These are phyloP conservation scores for Globisporangium cylindrosporum DNA, from an alignment of 352 stramenopile species.

Conservation along the genomic window DNA sequence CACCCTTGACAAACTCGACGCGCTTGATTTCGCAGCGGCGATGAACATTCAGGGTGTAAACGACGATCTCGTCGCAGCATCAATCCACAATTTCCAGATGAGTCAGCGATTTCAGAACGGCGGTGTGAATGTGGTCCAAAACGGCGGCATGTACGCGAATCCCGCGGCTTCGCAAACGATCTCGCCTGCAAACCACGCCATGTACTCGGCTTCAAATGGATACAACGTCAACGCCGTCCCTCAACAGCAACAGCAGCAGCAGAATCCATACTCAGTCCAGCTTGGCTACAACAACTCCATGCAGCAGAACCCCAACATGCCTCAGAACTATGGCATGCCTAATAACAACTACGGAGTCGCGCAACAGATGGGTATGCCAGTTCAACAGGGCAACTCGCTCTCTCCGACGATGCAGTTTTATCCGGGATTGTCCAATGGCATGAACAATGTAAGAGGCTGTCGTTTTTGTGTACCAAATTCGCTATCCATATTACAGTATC, in stretches of 20 bases:
- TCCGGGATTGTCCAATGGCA: slow-evolving; percentile 9
- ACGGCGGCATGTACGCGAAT: slow-evolving; percentile 15
- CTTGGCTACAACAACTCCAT: slow-evolving; percentile 39
- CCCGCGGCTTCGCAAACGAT: slow-evolving; percentile 25
- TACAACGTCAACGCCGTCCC: slow-evolving; percentile 30
- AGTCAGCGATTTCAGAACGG: slow-evolving; percentile 47
- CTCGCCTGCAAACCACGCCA: slow-evolving; percentile 34
- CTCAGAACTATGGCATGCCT: slow-evolving; percentile 53
- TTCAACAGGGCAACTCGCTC: slow-evolving; percentile 5
- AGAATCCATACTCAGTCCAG: slow-evolving; percentile 32
- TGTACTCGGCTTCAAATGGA: slow-evolving; percentile 49
- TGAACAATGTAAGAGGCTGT: slow-evolving; percentile 15
- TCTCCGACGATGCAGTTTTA: slow-evolving; percentile 15
- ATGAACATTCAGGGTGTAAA: slow-evolving; percentile 59
- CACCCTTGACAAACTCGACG: slow-evolving; percentile 18
- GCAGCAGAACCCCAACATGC: slow-evolving; percentile 36
- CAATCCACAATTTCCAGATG: slow-evolving; percentile 76
- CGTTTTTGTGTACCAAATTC: too few species aligned
- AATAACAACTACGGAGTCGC: slow-evolving; percentile 12
- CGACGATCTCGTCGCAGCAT: slow-evolving; percentile 63
- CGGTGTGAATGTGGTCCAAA: slow-evolving; percentile 3
- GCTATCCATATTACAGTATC: not conserved
- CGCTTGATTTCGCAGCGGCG: slow-evolving; percentile 26
- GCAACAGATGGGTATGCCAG: slow-evolving; percentile 16
- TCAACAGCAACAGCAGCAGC: slow-evolving; percentile 20